Evolutionary conservation across 1,284 basidiomycete genomes (phyloP).

Genomic region (Erythrobasidium hasegawianum): DNA sequence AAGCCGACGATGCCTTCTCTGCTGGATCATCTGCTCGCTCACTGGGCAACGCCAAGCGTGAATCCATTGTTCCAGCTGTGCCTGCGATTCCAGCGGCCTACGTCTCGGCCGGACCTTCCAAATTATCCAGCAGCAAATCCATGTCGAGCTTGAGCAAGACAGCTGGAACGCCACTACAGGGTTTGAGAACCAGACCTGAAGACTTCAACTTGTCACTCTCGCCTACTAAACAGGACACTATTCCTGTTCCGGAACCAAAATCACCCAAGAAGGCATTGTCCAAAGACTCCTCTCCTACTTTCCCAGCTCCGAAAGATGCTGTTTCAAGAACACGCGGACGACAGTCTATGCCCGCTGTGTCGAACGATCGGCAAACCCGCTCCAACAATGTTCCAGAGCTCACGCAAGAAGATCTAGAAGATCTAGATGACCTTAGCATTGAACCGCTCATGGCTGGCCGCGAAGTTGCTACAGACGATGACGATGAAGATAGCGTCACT

Average conservation of each 20-base stretch:
- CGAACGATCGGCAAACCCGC: background rate
- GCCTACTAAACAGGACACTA: too few species aligned
- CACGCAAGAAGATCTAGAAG: background rate
- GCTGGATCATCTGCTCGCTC: background rate
- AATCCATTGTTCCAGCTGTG: background rate
- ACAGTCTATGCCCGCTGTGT: background rate
- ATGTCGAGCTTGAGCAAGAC: background rate
- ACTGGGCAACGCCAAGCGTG: background rate
- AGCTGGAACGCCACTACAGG: background rate
- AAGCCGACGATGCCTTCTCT: background rate
- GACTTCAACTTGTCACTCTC: background rate
- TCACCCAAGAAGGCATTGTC: background rate
- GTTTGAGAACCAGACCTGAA: background rate
- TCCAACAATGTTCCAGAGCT: background rate
- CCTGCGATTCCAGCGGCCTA: background rate
- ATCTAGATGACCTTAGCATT: conserved; percentile 4
- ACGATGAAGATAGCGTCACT: conserved; percentile 16
- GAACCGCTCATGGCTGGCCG: conserved; percentile 10
- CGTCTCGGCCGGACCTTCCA: background rate
- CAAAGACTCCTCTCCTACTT: background rate
- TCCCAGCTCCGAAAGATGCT: background rate
- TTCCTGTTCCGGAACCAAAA: background rate
- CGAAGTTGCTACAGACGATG: background rate
- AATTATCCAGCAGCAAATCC: background rate
- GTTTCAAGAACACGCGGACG: background rate